Conservation (phyloP, 805 yeast genomes). For the Saccharomycopsis olivae region DNA sequence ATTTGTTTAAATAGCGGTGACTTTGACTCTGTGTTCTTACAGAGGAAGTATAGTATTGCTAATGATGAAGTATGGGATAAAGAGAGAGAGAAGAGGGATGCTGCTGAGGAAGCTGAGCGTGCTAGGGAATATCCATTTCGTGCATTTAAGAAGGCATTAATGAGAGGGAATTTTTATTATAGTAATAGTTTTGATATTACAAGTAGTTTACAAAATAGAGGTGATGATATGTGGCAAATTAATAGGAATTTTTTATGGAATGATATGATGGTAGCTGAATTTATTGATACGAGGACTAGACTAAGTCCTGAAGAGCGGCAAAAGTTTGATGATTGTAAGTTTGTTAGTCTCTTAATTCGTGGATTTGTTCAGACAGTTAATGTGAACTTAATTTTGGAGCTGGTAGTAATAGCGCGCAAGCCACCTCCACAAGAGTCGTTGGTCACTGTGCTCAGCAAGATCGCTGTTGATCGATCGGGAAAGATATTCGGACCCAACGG, state of each 20-base stretch:
- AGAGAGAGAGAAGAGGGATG: constrained; percentile 13
- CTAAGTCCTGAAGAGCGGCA: constrained; percentile 48
- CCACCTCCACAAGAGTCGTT: constrained; percentile 23
- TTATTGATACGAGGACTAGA: constrained; percentile 59
- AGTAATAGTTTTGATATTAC: constrained; percentile 88
- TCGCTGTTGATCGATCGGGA: constrained; percentile 83
- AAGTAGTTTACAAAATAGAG: constrained; percentile 59
- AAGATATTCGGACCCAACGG: constrained; percentile 82
- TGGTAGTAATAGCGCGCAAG: constrained; percentile 17
- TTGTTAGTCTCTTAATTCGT: constrained; percentile 74
- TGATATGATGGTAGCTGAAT: constrained; percentile 67
- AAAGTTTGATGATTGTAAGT: constrained; percentile 54
- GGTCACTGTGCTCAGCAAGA: constrained; percentile 76
- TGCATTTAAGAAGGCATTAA: constrained; percentile 58
- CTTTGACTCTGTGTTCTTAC: constrained; percentile 32
- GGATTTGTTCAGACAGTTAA: constrained; percentile 78
- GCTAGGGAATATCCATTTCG: constrained; percentile 67
- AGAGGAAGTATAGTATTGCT: constrained; percentile 17
- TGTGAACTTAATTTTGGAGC: constrained; percentile 20
- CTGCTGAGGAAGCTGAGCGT: constrained; percentile 22
- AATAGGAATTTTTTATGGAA: constrained; percentile 90
- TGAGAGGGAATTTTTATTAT: constrained; percentile 81
- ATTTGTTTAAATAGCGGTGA: constrained; percentile 49
- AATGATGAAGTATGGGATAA: background rate
- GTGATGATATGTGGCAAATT: constrained; percentile 33